Conservation (phyloP, 768 basidiomycete genomes). For the Phylloporus sp. region DNA sequence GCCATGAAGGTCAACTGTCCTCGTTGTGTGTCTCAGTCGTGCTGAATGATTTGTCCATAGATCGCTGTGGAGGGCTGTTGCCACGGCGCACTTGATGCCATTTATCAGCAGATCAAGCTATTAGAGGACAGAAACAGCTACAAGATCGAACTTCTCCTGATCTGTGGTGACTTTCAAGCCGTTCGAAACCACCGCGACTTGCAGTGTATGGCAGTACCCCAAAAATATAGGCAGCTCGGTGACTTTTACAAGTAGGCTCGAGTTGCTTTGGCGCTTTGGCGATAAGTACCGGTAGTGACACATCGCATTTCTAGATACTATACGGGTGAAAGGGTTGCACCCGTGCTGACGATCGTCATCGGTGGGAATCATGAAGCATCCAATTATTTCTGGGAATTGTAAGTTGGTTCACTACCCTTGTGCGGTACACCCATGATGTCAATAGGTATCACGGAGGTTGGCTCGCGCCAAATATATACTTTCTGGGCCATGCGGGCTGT, state of each 20-base stretch:
- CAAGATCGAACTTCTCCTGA: constrained; percentile 79
- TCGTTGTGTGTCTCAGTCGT: not conserved
- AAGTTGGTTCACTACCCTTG: constrained; percentile 27
- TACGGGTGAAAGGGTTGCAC: constrained; percentile 74
- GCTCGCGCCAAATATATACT: constrained; percentile 96
- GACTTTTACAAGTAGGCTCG: constrained; percentile 70
- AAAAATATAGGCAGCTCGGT: constrained; percentile 81
- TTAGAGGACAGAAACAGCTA: constrained; percentile 61
- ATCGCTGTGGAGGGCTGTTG: constrained; percentile 94
- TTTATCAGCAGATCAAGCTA: constrained; percentile 65
- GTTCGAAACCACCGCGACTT: constrained; percentile 82
- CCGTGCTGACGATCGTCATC: constrained; percentile 87
- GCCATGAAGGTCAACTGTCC: constrained; percentile 24
- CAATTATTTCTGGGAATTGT: constrained; percentile 96
- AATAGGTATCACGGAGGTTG: constrained; percentile 92
- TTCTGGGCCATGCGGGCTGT: constrained; percentile 87
- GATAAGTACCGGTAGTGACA: not conserved
- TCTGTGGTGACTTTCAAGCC: constrained; percentile 97
- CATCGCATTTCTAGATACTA: constrained; percentile 63
- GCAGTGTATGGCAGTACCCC: constrained; percentile 86
- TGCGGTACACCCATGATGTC: constrained; percentile 6
- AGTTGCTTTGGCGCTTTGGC: not conserved
- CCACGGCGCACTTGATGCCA: constrained; percentile 88
- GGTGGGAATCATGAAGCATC: constrained; percentile 98
- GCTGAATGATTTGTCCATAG: constrained; percentile 34